Evolutionary conservation across 2,329 filamentous ascomycete species (phyloP).

Genomic region (Colletotrichum simmondsii): DNA sequence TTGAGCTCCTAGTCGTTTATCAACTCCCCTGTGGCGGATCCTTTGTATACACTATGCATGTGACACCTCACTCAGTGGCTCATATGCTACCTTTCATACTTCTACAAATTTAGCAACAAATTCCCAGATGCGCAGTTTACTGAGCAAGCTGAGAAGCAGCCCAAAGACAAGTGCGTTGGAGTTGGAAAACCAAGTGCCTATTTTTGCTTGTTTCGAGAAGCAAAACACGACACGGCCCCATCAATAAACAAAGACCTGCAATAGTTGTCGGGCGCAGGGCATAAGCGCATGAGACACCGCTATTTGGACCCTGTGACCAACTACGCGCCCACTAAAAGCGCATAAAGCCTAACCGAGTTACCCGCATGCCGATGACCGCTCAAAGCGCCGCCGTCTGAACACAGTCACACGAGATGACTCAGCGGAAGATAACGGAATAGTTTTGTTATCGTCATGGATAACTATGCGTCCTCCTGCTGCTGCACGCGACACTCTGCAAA

Average conservation of each 20-base stretch:
- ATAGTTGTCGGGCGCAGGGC: background rate
- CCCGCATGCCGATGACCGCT: background rate
- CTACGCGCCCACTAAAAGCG: background rate
- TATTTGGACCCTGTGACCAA: background rate
- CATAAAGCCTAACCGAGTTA: background rate
- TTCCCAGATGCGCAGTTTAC: too few species aligned
- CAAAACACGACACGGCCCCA: background rate
- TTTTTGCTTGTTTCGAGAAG: background rate
- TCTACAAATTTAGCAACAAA: background rate
- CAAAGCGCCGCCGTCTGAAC: background rate
- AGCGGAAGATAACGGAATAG: background rate
- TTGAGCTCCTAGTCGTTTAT: background rate
- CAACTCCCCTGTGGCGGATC: background rate
- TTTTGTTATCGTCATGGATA: constrained; percentile 11
- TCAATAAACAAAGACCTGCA: background rate
- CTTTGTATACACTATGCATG: background rate
- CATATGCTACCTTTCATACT: background rate
- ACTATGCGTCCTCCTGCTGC: background rate
- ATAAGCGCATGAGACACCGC: background rate
- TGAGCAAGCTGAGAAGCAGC: too few species aligned
- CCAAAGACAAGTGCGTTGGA: too few species aligned
- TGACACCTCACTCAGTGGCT: background rate
- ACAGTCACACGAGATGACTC: background rate
- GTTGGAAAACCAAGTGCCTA: background rate
- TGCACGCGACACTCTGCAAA: too few species aligned